Evolutionary conservation across 352 stramenopile genomes (phyloP).

Genomic region (Globisporangium rhizosaccharum): DNA sequence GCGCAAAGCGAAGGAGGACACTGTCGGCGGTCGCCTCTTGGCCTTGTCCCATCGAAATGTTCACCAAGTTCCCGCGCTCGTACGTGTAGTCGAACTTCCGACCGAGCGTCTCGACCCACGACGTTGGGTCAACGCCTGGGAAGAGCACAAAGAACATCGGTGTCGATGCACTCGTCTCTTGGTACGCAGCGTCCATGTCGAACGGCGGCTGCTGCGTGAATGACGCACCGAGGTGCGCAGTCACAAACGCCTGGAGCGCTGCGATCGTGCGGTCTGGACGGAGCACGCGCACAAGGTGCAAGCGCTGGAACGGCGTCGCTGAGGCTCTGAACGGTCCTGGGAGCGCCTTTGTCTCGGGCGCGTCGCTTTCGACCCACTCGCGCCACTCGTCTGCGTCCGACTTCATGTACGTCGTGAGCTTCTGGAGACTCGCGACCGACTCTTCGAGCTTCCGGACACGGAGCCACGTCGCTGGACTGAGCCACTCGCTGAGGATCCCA

Average conservation of each 20-base stretch:
- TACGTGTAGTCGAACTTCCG: slow-evolving; percentile 81
- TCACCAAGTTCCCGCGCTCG: slow-evolving; percentile 65
- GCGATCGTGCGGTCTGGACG: slow-evolving; percentile 81
- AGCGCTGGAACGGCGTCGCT: slow-evolving; percentile 42
- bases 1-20: slow-evolving; percentile 60
- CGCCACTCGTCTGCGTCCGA: slow-evolving; percentile 94
- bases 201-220: slow-evolving; percentile 86
- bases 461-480: slow-evolving; percentile 84
- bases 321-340: slow-evolving; percentile 77
- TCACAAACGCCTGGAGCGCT: slow-evolving; percentile 62
- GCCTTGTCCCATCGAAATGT: slow-evolving; percentile 89
- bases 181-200: slow-evolving; percentile 80
- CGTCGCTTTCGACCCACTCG: slow-evolving; percentile 91
- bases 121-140: slow-evolving; percentile 85
- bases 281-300: slow-evolving; percentile 79
- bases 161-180: slow-evolving; percentile 87
- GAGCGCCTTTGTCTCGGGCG: slow-evolving; percentile 86
- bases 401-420: slow-evolving; percentile 92
- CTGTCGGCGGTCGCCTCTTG: slow-evolving; percentile 74
- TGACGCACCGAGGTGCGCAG: slow-evolving; percentile 41
- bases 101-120: slow-evolving; percentile 79
- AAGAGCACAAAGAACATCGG: slow-evolving; percentile 92
- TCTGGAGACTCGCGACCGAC: slow-evolving; percentile 79
- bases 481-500: slow-evolving; percentile 91
- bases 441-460: slow-evolving; percentile 89